These are phyloP conservation scores for Tephrocybe sp. DNA, from an alignment of 768 basidiomycete species.

Conservation along the genomic window DNA sequence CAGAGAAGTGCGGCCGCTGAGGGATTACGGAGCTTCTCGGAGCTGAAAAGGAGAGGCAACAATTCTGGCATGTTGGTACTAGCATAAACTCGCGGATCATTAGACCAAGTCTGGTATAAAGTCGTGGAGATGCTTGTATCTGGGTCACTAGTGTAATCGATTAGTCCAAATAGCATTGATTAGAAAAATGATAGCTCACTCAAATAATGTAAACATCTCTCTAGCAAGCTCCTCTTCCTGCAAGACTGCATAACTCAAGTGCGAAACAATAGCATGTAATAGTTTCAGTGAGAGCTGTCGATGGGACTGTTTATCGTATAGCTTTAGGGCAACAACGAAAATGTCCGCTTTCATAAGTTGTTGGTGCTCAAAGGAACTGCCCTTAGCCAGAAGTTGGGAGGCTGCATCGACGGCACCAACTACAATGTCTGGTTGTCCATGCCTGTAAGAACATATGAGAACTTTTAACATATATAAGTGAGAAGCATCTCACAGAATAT, in stretches of 20 bases:
- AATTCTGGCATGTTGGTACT: constrained; percentile 8
- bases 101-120: constrained; percentile 12
- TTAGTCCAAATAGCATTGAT: not conserved
- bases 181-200: constrained; percentile 7
- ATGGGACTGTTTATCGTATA: constrained; percentile 9
- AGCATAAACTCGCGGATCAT: constrained; percentile 9
- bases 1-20: constrained; percentile 14
- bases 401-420: constrained; percentile 14
- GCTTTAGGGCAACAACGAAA: constrained; percentile 8
- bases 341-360: constrained; percentile 15
- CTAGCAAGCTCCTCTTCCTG: constrained; percentile 8
- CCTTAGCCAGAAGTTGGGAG: constrained; percentile 13
- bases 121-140: constrained; percentile 12
- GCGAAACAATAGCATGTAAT: constrained; percentile 10
- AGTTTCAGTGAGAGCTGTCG: constrained; percentile 14
- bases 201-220: constrained; percentile 16
- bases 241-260: constrained; percentile 15
- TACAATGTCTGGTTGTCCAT: constrained; percentile 7
- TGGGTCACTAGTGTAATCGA: constrained; percentile 12
- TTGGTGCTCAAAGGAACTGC: constrained; percentile 12
- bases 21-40: constrained; percentile 8
- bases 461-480: not conserved
- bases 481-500: constrained; percentile 11
- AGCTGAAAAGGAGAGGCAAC: constrained; percentile 14
- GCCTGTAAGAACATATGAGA: constrained; percentile 4